Conservation (phyloP, 495 filamentous ascomycete genomes). For the Talaromyces nanjingensis region DNA sequence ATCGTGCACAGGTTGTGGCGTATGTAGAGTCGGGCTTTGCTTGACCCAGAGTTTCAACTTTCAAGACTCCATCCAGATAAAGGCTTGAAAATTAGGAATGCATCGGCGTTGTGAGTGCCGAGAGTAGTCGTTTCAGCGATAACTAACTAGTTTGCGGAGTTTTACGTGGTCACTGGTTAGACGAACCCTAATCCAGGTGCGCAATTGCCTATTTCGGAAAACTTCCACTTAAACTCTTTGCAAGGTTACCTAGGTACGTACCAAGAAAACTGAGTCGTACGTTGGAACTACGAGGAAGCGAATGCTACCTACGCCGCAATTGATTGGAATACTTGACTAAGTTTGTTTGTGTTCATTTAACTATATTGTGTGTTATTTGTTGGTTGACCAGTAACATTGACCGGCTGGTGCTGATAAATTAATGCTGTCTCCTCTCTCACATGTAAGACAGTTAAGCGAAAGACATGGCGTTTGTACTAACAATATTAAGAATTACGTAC, state of each 20-base stretch:
- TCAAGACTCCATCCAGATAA: background rate
- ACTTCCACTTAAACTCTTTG: background rate
- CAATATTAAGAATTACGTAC: background rate
- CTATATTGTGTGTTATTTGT: background rate
- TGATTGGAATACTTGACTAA: background rate
- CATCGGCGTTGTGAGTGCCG: background rate
- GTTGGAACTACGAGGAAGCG: background rate
- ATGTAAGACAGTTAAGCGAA: background rate
- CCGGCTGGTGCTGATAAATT: background rate
- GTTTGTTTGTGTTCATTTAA: background rate
- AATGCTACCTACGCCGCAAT: background rate
- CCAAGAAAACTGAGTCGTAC: background rate
- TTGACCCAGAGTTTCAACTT: background rate
- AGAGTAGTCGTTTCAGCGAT: background rate
- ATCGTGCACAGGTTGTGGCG: background rate
- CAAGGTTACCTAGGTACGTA: background rate
- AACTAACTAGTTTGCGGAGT: background rate
- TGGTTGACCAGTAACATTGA: background rate
- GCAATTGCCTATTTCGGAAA: background rate
- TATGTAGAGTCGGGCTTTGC: background rate
- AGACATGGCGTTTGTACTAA: background rate
- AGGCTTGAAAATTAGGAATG: background rate
- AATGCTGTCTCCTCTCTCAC: background rate
- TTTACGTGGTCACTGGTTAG: background rate
- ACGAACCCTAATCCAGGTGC: background rate